Conservation (phyloP, 176 grass and related monocot genomes). For the Carex scoparia region DNA sequence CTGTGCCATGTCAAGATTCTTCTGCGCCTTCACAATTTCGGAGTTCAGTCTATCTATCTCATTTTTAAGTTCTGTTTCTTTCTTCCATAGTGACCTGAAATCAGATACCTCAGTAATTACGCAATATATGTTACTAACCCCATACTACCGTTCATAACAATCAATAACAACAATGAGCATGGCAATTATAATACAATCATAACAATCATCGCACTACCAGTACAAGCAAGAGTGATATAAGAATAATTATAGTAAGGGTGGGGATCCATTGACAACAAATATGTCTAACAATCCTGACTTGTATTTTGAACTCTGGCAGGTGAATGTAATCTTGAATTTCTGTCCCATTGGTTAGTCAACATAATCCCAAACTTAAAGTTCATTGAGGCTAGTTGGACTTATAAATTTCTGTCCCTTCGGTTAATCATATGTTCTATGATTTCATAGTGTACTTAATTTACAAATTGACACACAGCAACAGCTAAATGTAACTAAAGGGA, state of each 20-base stretch:
- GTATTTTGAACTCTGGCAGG: no score
- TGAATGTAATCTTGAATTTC: no score
- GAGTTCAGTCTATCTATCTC: constrained; percentile 69
- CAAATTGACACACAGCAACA: neutral
- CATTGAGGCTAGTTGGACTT: neutral
- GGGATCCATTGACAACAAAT: no score
- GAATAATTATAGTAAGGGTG: neutral
- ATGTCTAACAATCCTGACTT: no score
- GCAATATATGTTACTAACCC: neutral
- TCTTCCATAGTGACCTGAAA: constrained; percentile 83
- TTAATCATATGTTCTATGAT: neutral
- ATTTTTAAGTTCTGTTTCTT: constrained; percentile 68
- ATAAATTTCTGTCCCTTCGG: neutral
- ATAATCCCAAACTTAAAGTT: neutral
- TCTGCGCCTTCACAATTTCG: constrained; percentile 79
- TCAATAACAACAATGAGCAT: neutral
- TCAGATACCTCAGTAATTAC: neutral
- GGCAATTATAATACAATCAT: neutral
- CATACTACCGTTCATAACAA: neutral
- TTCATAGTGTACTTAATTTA: neutral
- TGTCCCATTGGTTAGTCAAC: neutral
- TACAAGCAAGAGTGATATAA: neutral
- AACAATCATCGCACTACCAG: neutral
- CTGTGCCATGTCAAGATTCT: constrained; percentile 84
- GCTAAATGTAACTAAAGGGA: neutral